Base-by-base conservation (phyloP, 139 green algal species). In the Pleodorina starrii region DNA sequence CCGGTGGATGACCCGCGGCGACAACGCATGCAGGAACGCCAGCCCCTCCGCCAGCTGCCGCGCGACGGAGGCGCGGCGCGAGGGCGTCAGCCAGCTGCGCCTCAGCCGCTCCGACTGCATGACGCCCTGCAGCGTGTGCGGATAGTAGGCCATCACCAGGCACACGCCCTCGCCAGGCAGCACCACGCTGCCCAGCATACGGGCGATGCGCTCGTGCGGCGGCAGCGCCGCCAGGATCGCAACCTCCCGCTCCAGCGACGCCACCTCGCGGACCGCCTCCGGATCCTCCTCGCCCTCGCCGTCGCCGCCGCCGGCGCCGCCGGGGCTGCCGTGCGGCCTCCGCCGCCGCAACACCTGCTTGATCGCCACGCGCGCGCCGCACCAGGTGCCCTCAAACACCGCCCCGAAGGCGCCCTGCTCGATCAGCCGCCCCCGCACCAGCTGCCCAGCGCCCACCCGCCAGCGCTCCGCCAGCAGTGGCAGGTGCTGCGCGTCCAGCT, bases 91-190 rank as follows among this genome's bases (percentile, higher is more conserved):
- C 82, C 82, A 88, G 82, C 32, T 69, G 36, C 82, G 32, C 11
- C 82, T 43, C 82, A 88, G 66, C 66, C 82, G 43, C 82, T 88
- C 82, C 5, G 63, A 78, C 82, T 88, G 82, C 82, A 88, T 79
- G 38, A 88, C 43, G 44, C 44, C 68, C 82, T 88, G 60, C 66
- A 88, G 60, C 35, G 82, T 88, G 66, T 88, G 35, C 0, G 82
- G 82, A 48, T 89, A 89, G 84, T 63, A 89, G 14, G 68, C 69
- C 84, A 89, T 89, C 2, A 89, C 84, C 63, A 88, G 60, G 82
- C 82, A 88, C 32, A 44, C 44, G 38, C 82, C 82, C 66, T 88
- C 82, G 0, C 44, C 82, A 10, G 82, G 63, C 44, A 88, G 66
- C 63, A 51, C 36, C n/a, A 80, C 82, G 82, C 82, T 79, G 44